Evolutionary conservation across 176 grass and related monocot genomes (phyloP).

Genomic region (Musa acuminata): DNA sequence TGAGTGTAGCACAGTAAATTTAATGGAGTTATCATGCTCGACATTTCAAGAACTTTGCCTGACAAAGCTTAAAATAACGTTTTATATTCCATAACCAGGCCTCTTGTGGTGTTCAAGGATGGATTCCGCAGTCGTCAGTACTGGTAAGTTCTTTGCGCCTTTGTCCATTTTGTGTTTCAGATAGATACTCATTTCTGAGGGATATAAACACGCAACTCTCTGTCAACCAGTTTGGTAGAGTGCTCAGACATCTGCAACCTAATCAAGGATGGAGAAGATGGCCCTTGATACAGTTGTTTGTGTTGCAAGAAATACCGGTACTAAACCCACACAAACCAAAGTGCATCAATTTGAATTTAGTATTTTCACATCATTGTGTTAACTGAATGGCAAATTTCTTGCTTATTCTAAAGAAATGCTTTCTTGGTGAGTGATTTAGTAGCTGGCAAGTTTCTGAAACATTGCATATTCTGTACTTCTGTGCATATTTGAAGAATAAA

Average conservation of each 20-base stretch:
- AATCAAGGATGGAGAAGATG: slow-evolving; percentile 71
- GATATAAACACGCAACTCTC: not conserved
- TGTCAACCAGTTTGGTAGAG: slow-evolving; percentile 35
- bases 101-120: slow-evolving; percentile 60
- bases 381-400: not conserved
- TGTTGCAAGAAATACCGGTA: not conserved
- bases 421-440: too few relatives aligned
- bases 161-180: not conserved
- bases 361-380: too few relatives aligned
- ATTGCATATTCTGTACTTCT: not conserved
- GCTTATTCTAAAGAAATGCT: not conserved
- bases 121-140: slow-evolving; percentile 52
- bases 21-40: too few relatives aligned
- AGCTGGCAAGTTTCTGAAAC: not conserved
- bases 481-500: not conserved
- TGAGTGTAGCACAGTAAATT: too few relatives aligned
- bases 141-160: slow-evolving; percentile 23
- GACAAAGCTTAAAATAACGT: too few relatives aligned
- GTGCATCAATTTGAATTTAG: not conserved
- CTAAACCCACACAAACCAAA: not conserved
- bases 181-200: too few relatives aligned
- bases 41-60: too few relatives aligned
- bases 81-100: slow-evolving; percentile 18
- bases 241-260: slow-evolving; percentile 74
- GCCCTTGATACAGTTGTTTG: slow-evolving; percentile 25